phyloP scores from a whole-genome alignment of 768 basidiomycete species.

The Leucocoprinus leucothites region DNA sequence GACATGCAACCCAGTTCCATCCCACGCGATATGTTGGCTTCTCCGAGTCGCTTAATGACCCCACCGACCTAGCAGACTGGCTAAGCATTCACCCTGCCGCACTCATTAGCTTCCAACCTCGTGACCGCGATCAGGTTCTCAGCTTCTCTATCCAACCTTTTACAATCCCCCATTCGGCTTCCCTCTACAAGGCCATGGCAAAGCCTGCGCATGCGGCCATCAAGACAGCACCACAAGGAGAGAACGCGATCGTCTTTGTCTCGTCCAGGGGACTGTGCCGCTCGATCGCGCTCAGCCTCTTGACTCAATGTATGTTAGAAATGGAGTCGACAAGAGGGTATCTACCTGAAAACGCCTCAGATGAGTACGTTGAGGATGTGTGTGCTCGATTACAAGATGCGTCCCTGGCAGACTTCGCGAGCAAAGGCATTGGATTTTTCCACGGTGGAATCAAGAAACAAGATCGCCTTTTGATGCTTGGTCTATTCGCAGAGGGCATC shows the following conservation, averaged over 20 bases:
- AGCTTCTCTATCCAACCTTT: slow-evolving; percentile 70
- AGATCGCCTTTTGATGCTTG: slow-evolving; percentile 73
- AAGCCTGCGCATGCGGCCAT: slow-evolving; percentile 87
- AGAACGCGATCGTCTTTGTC: slow-evolving; percentile 78
- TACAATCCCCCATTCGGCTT: slow-evolving; percentile 80
- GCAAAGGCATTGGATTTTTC: slow-evolving; percentile 87
- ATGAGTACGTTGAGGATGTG: slow-evolving; percentile 57
- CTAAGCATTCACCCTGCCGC: slow-evolving; percentile 62
- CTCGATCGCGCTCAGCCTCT: slow-evolving; percentile 73
- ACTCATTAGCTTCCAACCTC: slow-evolving; percentile 76
- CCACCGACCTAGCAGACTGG: slow-evolving; percentile 81
- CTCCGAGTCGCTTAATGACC: slow-evolving; percentile 76
- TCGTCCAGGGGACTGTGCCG: slow-evolving; percentile 80
- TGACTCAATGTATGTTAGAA: slow-evolving; percentile 83
- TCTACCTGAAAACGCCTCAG: slow-evolving; percentile 45
- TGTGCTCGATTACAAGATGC: slow-evolving; percentile 58
- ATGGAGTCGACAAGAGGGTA: slow-evolving; percentile 69
- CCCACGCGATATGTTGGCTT: slow-evolving; percentile 77
- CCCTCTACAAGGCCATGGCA: slow-evolving; percentile 88
- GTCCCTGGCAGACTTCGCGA: slow-evolving; percentile 65
- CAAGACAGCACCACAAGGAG: slow-evolving; percentile 36
- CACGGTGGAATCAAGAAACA: slow-evolving; percentile 64
- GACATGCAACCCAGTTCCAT: slow-evolving; percentile 56
- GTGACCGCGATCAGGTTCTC: slow-evolving; percentile 79
- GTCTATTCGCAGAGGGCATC: slow-evolving; percentile 78